phyloP scores from a whole-genome alignment of 768 basidiomycete species.

The Tricholoma saponaceum region DNA sequence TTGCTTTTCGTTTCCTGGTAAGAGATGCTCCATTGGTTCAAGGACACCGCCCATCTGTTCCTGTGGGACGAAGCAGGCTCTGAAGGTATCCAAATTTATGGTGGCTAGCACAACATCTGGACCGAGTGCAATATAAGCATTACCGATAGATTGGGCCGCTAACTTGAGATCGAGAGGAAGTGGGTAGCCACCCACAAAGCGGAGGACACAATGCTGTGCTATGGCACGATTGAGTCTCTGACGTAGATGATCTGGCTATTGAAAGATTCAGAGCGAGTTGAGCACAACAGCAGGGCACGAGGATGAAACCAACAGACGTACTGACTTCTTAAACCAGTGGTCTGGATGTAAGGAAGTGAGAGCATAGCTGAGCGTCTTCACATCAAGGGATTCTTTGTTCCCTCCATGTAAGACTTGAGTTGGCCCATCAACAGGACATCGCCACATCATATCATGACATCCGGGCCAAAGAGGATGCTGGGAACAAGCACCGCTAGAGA shows the following conservation, averaged over 20 bases:
- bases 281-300: too few species aligned
- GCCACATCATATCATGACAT: not conserved
- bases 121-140: not conserved
- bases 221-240: not conserved
- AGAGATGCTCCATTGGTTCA: not conserved
- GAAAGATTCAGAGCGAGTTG: too few species aligned
- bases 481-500: not conserved
- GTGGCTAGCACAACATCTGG: not conserved
- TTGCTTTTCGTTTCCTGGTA: not conserved
- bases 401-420: not conserved
- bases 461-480: not conserved
- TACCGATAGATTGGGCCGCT: not conserved
- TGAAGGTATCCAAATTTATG: too few species aligned
- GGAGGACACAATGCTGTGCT: not conserved
- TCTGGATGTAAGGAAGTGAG: not conserved
- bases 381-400: not conserved
- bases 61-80: too few species aligned
- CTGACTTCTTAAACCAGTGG: not conserved
- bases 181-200: not conserved
- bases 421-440: not conserved
- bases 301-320: not conserved
- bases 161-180: not conserved
- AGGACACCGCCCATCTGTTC: not conserved
- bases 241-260: not conserved
- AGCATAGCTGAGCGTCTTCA: not conserved